phyloP scores from a whole-genome alignment of 2,329 filamentous ascomycete genomes.

The Colletotrichum sp. region DNA sequence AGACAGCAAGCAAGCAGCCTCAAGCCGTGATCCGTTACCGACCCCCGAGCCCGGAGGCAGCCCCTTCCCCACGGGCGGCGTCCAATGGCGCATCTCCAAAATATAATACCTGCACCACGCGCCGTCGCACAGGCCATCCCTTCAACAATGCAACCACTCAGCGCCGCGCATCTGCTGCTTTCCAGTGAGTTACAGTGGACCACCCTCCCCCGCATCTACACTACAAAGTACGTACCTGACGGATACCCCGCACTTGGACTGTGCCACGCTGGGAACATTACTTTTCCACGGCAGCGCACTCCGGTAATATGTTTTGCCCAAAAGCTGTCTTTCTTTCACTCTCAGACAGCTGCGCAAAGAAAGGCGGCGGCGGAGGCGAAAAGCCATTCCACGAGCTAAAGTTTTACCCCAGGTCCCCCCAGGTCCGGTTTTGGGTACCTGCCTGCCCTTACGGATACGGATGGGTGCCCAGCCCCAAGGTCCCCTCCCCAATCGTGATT shows the following conservation, averaged over 20 bases:
- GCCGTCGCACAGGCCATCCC: neutral
- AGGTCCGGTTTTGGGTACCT: neutral
- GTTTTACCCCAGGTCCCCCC: neutral
- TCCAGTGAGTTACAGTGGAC: neutral
- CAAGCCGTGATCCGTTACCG: slow-evolving; percentile 3
- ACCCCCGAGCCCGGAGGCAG: neutral
- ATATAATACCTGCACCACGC: neutral
- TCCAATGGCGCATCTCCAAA: neutral
- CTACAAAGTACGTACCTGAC: neutral
- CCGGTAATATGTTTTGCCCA: neutral
- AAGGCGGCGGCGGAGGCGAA: neutral
- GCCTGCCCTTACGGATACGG: too few species aligned
- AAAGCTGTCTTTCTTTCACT: neutral
- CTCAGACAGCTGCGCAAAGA: neutral
- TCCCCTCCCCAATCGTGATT: neutral
- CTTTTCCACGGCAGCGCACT: neutral
- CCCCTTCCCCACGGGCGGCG: neutral
- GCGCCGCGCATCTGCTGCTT: neutral
- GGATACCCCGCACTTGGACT: neutral
- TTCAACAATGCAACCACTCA: neutral
- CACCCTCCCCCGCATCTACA: neutral
- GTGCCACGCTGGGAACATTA: neutral
- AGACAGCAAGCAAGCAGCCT: neutral
- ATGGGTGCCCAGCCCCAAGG: neutral
- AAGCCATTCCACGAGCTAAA: neutral